phyloP scores from a whole-genome alignment of 306 rosid species.

The Macrotyloma uniflorum region DNA sequence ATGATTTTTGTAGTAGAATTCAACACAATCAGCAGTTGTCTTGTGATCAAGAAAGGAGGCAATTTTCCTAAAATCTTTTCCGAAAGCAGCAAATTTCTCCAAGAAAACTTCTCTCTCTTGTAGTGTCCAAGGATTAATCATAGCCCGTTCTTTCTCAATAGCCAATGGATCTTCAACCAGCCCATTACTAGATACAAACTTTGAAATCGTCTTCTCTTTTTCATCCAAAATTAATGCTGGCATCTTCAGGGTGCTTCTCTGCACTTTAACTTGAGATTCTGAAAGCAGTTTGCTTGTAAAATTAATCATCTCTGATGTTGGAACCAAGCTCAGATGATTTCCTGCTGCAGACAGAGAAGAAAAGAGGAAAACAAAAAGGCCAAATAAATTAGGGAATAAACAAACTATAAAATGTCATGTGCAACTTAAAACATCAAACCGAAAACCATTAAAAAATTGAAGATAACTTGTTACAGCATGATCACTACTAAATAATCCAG shows the following conservation, averaged over 20 bases:
- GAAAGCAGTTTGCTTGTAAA: slow-evolving; percentile 69
- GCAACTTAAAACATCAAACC: neutral
- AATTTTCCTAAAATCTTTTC: slow-evolving; percentile 85
- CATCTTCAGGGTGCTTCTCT: slow-evolving; percentile 76
- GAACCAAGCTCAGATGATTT: slow-evolving; percentile 60
- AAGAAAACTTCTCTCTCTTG: slow-evolving; percentile 70
- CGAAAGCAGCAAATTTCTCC: slow-evolving; percentile 64
- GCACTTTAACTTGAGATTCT: slow-evolving; percentile 60
- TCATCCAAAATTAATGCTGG: slow-evolving; percentile 85
- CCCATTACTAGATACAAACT: slow-evolving; percentile 79
- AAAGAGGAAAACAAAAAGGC: neutral
- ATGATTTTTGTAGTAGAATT: slow-evolving; percentile 93
- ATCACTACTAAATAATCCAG: neutral
- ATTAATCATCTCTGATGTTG: slow-evolving; percentile 58
- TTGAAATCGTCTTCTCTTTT: slow-evolving; percentile 63
- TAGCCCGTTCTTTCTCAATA: slow-evolving; percentile 77
- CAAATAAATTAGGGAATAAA: neutral
- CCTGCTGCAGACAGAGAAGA: slow-evolving; percentile 52
- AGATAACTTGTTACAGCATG: neutral
- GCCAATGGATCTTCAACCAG: slow-evolving; percentile 88
- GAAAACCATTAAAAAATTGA: neutral
- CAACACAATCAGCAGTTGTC: slow-evolving; percentile 95
- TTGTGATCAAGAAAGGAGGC: slow-evolving; percentile 85
- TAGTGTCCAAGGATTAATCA: slow-evolving; percentile 88
- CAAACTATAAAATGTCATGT: neutral